A percentile compares a stretch with the other conserved stretches of the same genome.
Conservation (phyloP, 2,329 filamentous ascomycete genomes). For the Pestalotiopsis sp. region DNA sequence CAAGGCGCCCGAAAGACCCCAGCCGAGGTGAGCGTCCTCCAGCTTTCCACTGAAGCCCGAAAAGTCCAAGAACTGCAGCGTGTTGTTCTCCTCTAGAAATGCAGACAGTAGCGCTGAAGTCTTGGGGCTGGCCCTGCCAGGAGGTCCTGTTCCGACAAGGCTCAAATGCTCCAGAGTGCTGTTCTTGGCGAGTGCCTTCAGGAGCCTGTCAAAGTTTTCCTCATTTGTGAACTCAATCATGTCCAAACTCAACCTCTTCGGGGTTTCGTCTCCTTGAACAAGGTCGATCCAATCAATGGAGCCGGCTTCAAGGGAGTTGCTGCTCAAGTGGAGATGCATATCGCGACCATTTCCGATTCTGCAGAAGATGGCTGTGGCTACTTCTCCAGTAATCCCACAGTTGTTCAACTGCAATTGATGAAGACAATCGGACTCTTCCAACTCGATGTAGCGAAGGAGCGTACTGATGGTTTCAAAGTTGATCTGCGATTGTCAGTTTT, state of each 20-base stretch:
- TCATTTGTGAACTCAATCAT: conserved; percentile 62
- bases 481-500: conserved; percentile 36
- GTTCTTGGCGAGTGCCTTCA: conserved; percentile 53
- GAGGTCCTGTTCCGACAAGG: conserved; percentile 56
- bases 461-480: conserved; percentile 52
- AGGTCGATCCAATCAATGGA: conserved; percentile 53
- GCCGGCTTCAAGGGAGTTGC: conserved; percentile 56
- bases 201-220: conserved; percentile 52
- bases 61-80: conserved; percentile 56
- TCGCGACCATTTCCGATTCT: conserved; percentile 52
- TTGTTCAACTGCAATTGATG: conserved; percentile 51
- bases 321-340: conserved; percentile 52
- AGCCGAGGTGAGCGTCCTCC: conserved; percentile 59
- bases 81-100: conserved; percentile 55
- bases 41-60: conserved; percentile 61
- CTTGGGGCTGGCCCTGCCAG: conserved; percentile 47
- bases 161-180: conserved; percentile 54
- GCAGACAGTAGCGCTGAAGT: conserved; percentile 51
- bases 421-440: conserved; percentile 42
- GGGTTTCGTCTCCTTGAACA: conserved; percentile 50
- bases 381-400: conserved; percentile 53
- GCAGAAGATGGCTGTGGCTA: conserved; percentile 53
- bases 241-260: conserved; percentile 54
- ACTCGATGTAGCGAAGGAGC: conserved; percentile 49
- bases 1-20: conserved; percentile 54